phyloP scores from a whole-genome alignment of 1,139 yeast species.

The Geotrichum macrosporum region DNA sequence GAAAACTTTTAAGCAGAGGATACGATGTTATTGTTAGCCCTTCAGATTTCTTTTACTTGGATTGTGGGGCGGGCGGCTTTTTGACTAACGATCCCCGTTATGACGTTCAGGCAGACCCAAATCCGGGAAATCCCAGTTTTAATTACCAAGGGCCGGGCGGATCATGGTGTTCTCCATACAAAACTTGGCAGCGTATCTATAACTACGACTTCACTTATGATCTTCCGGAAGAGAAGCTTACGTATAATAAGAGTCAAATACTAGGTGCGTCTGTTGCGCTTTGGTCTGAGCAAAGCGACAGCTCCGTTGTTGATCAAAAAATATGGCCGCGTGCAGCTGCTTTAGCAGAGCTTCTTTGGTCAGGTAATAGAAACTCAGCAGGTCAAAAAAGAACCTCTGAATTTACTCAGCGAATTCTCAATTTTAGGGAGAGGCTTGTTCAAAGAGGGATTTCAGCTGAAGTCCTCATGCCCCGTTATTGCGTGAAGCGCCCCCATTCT shows the following conservation, averaged over 20 bases:
- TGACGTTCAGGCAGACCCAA: constrained; percentile 31
- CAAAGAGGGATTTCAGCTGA: constrained; percentile 40
- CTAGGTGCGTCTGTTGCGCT: constrained; percentile 47
- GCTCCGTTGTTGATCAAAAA: constrained; percentile 40
- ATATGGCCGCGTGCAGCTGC: constrained; percentile 51
- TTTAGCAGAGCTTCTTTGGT: constrained; percentile 47
- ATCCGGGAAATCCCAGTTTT: constrained; percentile 34
- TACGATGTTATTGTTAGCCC: constrained; percentile 47
- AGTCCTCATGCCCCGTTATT: constrained; percentile 45
- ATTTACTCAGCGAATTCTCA: constrained; percentile 44
- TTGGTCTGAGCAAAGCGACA: constrained; percentile 48
- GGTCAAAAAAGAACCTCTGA: constrained; percentile 39
- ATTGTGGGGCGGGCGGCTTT: constrained; percentile 48
- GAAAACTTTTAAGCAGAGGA: constrained; percentile 40
- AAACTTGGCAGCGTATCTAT: constrained; percentile 49
- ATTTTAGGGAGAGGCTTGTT: constrained; percentile 46
- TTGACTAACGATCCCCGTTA: constrained; percentile 43
- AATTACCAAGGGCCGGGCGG: constrained; percentile 42
- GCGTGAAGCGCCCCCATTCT: constrained; percentile 43
- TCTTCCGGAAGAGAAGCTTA: constrained; percentile 15
- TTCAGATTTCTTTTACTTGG: constrained; percentile 42
- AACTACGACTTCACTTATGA: constrained; percentile 43
- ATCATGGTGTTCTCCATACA: constrained; percentile 51
- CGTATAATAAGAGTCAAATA: constrained; percentile 31
- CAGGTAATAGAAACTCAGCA: constrained; percentile 41